These are phyloP conservation scores for Colletotrichum siamense DNA, from an alignment of 2,329 filamentous ascomycete species.

Conservation along the genomic window DNA sequence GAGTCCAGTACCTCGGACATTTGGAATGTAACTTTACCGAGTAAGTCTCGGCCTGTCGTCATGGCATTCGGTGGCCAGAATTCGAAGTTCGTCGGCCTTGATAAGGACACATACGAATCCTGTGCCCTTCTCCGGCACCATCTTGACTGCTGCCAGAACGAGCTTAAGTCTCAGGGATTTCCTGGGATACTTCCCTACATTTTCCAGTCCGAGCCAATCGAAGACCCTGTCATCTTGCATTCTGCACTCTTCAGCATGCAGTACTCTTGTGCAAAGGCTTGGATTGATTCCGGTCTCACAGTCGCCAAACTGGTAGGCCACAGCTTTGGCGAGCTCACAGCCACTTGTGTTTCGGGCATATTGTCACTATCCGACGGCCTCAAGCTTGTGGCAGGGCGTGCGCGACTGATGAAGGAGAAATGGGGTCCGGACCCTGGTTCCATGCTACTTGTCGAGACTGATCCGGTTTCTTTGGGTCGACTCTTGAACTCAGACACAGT, in stretches of 20 bases:
- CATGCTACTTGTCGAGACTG: slow-evolving; percentile 44
- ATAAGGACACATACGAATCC: slow-evolving; percentile 14
- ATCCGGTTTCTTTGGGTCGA: slow-evolving; percentile 17
- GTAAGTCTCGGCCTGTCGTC: slow-evolving; percentile 28
- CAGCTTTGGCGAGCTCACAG: slow-evolving; percentile 47
- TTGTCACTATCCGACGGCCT: slow-evolving; percentile 36
- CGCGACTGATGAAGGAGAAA: slow-evolving; percentile 30
- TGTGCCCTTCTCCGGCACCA: slow-evolving; percentile 29
- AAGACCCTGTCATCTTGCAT: slow-evolving; percentile 38
- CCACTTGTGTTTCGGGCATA: slow-evolving; percentile 38
- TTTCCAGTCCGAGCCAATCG: slow-evolving; percentile 28
- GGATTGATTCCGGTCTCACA: neutral
- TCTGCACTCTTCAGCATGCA: slow-evolving; percentile 26
- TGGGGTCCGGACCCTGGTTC: slow-evolving; percentile 41
- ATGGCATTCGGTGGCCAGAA: slow-evolving; percentile 44
- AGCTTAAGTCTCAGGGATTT: slow-evolving; percentile 30
- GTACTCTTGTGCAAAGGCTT: neutral
- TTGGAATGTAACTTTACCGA: slow-evolving; percentile 12
- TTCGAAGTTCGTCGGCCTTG: neutral
- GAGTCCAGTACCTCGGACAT: neutral
- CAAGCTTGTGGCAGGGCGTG: slow-evolving; percentile 31
- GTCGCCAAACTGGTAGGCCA: slow-evolving; percentile 28
- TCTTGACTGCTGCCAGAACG: slow-evolving; percentile 37
- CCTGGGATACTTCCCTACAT: slow-evolving; percentile 35
- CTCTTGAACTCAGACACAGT: slow-evolving; percentile 20